Conservation (phyloP, 164 flowering plant species). For the Vitis amurensis region DNA sequence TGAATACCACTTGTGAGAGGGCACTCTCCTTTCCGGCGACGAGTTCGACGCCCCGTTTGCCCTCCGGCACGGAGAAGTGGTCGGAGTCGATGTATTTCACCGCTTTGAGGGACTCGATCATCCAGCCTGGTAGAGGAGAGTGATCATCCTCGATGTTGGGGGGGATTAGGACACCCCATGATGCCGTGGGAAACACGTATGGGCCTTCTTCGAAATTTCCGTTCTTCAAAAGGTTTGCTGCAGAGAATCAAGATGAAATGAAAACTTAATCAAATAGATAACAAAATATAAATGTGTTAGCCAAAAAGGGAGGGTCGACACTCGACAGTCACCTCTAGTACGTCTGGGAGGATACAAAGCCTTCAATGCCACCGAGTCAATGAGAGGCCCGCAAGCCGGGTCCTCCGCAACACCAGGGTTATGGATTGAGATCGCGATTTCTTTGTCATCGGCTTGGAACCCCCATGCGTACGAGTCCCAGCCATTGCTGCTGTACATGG, state of each 20-base stretch:
- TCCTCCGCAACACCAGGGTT: slow-evolving; percentile 50
- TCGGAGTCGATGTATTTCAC: slow-evolving; percentile 72
- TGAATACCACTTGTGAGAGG: slow-evolving; percentile 58
- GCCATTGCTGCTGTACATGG: slow-evolving; percentile 65
- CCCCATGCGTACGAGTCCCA: slow-evolving; percentile 69
- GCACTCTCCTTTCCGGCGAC: slow-evolving; percentile 86
- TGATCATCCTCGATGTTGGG: slow-evolving; percentile 81
- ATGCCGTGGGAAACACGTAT: slow-evolving; percentile 57
- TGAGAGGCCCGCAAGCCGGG: slow-evolving; percentile 59
- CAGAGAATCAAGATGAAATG: slow-evolving; percentile 1
- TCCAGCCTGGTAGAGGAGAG: slow-evolving; percentile 83
- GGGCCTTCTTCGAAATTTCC: slow-evolving; percentile 90
- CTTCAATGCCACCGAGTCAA: slow-evolving; percentile 51
- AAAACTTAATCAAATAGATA: neutral
- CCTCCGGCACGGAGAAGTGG: slow-evolving; percentile 70
- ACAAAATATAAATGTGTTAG: no score
- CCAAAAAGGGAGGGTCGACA: neutral
- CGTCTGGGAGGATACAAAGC: slow-evolving; percentile 28
- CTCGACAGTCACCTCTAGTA: slow-evolving; percentile 19
- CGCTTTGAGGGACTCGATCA: slow-evolving; percentile 78
- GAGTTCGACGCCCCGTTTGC: slow-evolving; percentile 72
- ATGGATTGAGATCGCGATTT: slow-evolving; percentile 43
- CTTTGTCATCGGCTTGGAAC: slow-evolving; percentile 35
- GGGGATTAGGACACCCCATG: slow-evolving; percentile 77
- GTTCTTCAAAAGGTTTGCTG: slow-evolving; percentile 75